Percentiles rank a stretch among this genome's conserved stretches.
These are phyloP conservation scores for Phaeolepiota aurea DNA, from an alignment of 768 basidiomycete species.

Conservation along the genomic window DNA sequence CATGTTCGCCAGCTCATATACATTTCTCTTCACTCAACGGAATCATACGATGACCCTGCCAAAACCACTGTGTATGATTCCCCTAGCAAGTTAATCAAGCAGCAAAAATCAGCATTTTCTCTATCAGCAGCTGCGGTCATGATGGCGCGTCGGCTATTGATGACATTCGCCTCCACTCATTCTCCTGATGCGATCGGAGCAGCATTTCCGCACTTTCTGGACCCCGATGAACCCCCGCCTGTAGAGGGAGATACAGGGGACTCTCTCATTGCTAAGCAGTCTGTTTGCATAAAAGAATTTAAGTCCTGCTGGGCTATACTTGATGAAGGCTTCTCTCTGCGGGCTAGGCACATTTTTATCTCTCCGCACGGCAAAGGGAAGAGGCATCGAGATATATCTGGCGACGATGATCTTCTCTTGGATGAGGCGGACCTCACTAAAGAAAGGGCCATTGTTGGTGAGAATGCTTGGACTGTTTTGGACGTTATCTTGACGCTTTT, in stretches of 20 bases:
- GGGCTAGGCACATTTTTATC: slow-evolving; percentile 15
- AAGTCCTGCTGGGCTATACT: slow-evolving; percentile 59
- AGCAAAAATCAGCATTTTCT: slow-evolving; percentile 28
- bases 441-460: slow-evolving; percentile 20
- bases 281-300: slow-evolving; percentile 41
- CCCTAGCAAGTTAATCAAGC: slow-evolving; percentile 38
- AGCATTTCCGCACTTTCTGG: slow-evolving; percentile 44
- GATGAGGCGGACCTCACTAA: slow-evolving; percentile 6
- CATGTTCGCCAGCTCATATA: slow-evolving; percentile 65
- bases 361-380: slow-evolving; percentile 27
- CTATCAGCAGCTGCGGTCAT: slow-evolving; percentile 35
- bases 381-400: slow-evolving; percentile 16
- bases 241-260: slow-evolving; percentile 33
- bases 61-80: slow-evolving; percentile 24
- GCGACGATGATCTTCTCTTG: slow-evolving; percentile 15
- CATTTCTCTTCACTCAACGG: slow-evolving; percentile 56
- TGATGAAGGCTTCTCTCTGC: slow-evolving; percentile 41
- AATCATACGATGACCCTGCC: slow-evolving; percentile 14
- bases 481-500: slow-evolving; percentile 62
- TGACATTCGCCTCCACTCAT: slow-evolving; percentile 50
- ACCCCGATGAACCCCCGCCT: slow-evolving; percentile 11
- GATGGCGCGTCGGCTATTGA: slow-evolving; percentile 44
- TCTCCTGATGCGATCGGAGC: slow-evolving; percentile 41
- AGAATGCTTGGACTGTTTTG: slow-evolving; percentile 64
- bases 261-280: slow-evolving; percentile 48